These are phyloP conservation scores for Acanthamoeba rhysodes DNA, from an alignment of 208 protist species.

Conservation along the genomic window DNA sequence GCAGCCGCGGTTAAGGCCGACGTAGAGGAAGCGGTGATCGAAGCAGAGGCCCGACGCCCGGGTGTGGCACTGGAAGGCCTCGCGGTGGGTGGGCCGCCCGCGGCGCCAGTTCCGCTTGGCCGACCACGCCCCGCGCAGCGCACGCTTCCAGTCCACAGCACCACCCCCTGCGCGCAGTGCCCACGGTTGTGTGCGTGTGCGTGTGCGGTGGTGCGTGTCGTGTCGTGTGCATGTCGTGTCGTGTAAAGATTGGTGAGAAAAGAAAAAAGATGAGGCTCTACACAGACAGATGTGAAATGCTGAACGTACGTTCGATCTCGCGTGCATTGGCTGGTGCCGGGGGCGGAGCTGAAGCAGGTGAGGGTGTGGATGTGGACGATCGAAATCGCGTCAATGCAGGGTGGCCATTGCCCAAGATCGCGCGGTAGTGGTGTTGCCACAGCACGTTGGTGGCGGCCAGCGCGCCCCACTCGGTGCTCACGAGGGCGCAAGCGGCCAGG, in stretches of 20 bases:
- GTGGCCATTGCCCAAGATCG: neutral
- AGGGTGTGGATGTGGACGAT: neutral
- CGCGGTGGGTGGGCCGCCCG: neutral
- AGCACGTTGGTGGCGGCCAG: conserved; percentile 17
- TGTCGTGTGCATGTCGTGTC: no score
- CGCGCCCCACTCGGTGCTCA: neutral
- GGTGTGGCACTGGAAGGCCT: neutral
- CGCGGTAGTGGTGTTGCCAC: neutral
- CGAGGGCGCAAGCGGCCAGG: neutral
- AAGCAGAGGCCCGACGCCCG: neutral
- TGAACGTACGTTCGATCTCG: no score
- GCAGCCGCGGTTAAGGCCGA: neutral
- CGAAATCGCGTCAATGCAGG: neutral
- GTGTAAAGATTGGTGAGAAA: no score
- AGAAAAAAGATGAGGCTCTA: no score
- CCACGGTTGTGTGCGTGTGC: neutral
- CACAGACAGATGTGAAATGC: no score
- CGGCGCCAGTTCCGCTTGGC: neutral
- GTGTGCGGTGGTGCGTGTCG: no score
- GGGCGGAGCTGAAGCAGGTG: neutral
- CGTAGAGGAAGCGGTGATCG: conserved; percentile 35
- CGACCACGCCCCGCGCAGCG: neutral
- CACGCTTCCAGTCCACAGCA: neutral
- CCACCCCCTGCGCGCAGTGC: neutral
- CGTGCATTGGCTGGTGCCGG: neutral